A percentile compares a stretch with the other conserved stretches of the same genome.
These are phyloP conservation scores for Sporodiniella umbellata DNA, from an alignment of 371 early-diverging fungal species.

Conservation along the genomic window DNA sequence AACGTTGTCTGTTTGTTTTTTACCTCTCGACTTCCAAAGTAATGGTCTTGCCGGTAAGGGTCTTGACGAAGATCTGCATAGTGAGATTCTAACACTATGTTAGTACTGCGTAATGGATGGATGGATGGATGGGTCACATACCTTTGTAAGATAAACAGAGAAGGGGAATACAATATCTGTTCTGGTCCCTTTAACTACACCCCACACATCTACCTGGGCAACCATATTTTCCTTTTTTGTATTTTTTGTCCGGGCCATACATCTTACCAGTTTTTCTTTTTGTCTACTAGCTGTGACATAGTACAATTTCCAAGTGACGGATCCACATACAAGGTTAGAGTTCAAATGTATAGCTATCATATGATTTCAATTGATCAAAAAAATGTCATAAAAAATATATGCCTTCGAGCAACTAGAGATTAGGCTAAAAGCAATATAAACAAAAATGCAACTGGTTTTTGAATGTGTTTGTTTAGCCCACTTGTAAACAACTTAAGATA, in stretches of 20 bases:
- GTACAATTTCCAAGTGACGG: too few relatives aligned
- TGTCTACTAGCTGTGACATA: too few relatives aligned
- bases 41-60: constrained; percentile 89
- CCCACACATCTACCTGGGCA: background rate
- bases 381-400: too few relatives aligned
- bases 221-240: background rate
- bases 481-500: too few relatives aligned
- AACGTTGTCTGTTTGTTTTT: constrained; percentile 1
- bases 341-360: too few relatives aligned
- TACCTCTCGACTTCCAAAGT: constrained; percentile 91
- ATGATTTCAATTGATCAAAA: too few relatives aligned
- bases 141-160: constrained; percentile 30
- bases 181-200: background rate
- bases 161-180: constrained; percentile 11
- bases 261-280: too few relatives aligned
- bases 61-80: constrained; percentile 88
- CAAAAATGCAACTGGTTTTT: too few relatives aligned
- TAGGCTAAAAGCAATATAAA: too few relatives aligned
- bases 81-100: constrained; percentile 17
- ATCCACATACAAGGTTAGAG: too few relatives aligned
- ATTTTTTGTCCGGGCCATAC: background rate
- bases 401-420: too few relatives aligned
- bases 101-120: constrained; percentile 8
- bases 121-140: constrained; percentile 14
- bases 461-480: too few relatives aligned